These are phyloP conservation scores for Trichoderma endophyticum DNA, from an alignment of 2,329 filamentous ascomycete species.

Conservation along the genomic window DNA sequence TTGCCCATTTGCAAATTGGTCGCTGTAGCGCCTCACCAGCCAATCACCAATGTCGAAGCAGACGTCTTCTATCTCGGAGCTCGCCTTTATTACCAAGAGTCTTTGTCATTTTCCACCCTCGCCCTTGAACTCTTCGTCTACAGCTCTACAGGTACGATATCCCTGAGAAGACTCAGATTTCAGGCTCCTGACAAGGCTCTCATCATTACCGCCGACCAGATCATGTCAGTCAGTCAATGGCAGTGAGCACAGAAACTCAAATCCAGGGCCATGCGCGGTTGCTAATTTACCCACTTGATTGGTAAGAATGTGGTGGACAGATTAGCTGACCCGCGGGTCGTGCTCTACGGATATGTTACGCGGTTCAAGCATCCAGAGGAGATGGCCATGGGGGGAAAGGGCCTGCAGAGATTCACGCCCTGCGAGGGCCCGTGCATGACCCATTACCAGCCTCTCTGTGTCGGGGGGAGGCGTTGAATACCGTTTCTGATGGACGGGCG, in stretches of 20 bases:
- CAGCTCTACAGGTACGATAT: background rate
- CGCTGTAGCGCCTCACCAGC: background rate
- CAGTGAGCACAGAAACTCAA: background rate
- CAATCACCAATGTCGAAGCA: background rate
- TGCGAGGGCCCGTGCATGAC: background rate
- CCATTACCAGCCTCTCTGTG: background rate
- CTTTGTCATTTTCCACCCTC: background rate
- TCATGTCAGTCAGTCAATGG: background rate
- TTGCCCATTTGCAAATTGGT: background rate
- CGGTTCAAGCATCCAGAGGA: background rate
- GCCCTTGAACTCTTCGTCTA: background rate
- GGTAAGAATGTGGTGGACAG: background rate
- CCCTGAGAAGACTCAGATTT: background rate
- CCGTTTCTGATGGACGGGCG: background rate
- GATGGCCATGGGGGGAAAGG: background rate
- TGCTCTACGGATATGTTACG: background rate
- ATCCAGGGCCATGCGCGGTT: background rate
- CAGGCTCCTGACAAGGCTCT: background rate
- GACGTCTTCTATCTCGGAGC: background rate
- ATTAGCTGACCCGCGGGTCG: background rate
- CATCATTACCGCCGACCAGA: background rate
- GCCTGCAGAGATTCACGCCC: conserved; percentile 1
- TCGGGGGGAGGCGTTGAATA: background rate
- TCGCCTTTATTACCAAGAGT: background rate
- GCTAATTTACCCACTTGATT: background rate